Evolutionary conservation across 2,329 filamentous ascomycete species (phyloP), one percentile per base, ranked within the genome.

Genomic region (Neophaeococcomyces mojaviensis): DNA sequence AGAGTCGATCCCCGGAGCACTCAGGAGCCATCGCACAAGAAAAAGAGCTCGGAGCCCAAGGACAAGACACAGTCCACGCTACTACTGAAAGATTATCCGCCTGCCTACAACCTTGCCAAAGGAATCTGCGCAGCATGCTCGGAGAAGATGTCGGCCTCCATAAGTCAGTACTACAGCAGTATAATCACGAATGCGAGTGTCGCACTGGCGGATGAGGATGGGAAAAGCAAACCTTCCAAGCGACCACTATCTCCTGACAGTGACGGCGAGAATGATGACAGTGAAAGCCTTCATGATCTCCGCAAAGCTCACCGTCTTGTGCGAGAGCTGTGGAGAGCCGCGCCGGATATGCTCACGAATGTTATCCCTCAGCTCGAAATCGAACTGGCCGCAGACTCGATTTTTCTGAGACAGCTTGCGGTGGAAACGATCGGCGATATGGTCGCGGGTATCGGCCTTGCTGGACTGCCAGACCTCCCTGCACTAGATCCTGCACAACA

Each of bases 391-490:
- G 88, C 89, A 0, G 92, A 98, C 61, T 94, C 94, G 49, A 75
- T 89, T 2, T 82, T 92, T 56, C 71, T 98, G 46, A 85, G 92
- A 44, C 77, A 87, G 49, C 76, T 98, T 47, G 90, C 90, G 2
- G 94, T 90, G 0, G 88, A 97, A 64, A 95, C 92, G 0, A 79
- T 98, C 32, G 92, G 94, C 44, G 90, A 97, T 61, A 89, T 98
- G 73, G 84, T 94, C 20, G 84, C 90, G 33, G 90, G 90, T 4
- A 94, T 97, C 61, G 90, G 90, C 40, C 86, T 90, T 50, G 88
- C 89, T 50, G 90, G 90, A 0, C 86, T 87, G 46, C 88, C 89
- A 13, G 78, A 84, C 12, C 68, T 79, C 5, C 78, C 84, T 8
- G 65, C 71, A 1, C 74, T 95, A 59, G 88, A 96, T 58, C 86